Conservation (phyloP, 129 eudicot genomes). For the Dittrichia graveolens region DNA sequence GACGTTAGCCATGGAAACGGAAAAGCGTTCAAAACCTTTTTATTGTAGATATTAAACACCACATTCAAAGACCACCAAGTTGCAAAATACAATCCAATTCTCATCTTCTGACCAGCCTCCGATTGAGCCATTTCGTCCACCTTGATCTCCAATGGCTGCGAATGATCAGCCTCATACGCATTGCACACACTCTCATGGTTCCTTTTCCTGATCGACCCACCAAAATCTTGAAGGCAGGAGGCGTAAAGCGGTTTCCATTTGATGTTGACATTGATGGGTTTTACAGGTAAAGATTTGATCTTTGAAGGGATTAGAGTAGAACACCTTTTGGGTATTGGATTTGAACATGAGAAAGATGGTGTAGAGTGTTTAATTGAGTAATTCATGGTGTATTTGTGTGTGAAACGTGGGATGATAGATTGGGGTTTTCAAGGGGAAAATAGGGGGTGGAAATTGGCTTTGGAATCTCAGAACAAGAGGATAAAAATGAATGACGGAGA, state of each 20-base stretch:
- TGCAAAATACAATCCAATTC: constrained; percentile 54
- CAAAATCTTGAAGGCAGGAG: constrained; percentile 30
- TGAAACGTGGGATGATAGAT: not conserved
- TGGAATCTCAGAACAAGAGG: constrained; percentile 30
- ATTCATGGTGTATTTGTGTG: constrained; percentile 33
- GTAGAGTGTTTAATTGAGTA: constrained; percentile 20
- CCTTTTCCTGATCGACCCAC: constrained; percentile 27
- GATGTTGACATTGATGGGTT: constrained; percentile 14
- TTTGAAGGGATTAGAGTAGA: constrained; percentile 17
- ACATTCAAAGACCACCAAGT: constrained; percentile 78
- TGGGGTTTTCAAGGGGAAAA: constrained; percentile 13
- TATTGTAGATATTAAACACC: constrained; percentile 61
- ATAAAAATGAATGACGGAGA: constrained; percentile 26
- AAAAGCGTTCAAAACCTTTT: constrained; percentile 64
- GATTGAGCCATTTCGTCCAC: constrained; percentile 31
- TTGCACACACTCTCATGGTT: constrained; percentile 36
- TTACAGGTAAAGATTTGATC: not conserved
- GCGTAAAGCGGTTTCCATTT: constrained; percentile 25
- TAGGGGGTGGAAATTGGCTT: constrained; percentile 13
- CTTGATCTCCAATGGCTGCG: constrained; percentile 39
- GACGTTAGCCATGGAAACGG: constrained; percentile 52
- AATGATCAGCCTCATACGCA: constrained; percentile 51
- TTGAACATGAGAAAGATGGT: constrained; percentile 17
- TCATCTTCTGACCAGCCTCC: constrained; percentile 43
- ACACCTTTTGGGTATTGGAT: constrained; percentile 34